Evolutionary conservation across 2,329 filamentous ascomycete genomes (phyloP).

Genomic region (Penicillium digitatum): DNA sequence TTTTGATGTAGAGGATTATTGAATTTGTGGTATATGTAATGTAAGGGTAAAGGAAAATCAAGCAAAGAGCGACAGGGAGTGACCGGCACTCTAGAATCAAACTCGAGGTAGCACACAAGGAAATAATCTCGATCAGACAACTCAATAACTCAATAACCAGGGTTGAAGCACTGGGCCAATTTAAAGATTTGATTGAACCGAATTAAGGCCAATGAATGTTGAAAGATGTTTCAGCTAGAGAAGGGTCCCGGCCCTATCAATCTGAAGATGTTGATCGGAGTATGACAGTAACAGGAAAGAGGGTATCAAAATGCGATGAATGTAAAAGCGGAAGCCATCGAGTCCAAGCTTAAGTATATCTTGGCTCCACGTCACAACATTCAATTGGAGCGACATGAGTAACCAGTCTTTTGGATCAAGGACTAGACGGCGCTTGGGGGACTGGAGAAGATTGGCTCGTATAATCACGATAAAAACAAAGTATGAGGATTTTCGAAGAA

Average conservation of each 20-base stretch:
- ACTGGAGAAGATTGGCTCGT: neutral
- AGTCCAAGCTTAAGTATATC: neutral
- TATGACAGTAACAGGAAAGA: neutral
- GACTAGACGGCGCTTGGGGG: neutral
- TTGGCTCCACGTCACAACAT: neutral
- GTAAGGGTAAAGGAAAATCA: constrained; percentile 1
- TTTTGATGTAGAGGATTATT: neutral
- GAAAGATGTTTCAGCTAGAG: neutral
- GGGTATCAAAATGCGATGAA: neutral
- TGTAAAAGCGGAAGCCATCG: neutral
- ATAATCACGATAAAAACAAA: neutral
- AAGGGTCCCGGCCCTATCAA: constrained; percentile 1
- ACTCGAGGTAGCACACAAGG: neutral
- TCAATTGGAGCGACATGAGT: neutral
- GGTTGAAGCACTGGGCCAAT: neutral
- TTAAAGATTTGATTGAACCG: neutral
- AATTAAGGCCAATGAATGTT: neutral
- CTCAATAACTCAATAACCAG: neutral
- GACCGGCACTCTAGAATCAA: constrained; percentile 1
- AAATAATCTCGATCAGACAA: neutral
- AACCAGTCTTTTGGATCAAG: neutral
- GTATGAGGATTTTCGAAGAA: neutral
- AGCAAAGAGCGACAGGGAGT: neutral
- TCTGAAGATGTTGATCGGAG: neutral
- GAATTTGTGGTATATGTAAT: neutral